These are phyloP conservation scores for Torulaspora quercuum DNA, from an alignment of 805 yeast species.

Conservation along the genomic window DNA sequence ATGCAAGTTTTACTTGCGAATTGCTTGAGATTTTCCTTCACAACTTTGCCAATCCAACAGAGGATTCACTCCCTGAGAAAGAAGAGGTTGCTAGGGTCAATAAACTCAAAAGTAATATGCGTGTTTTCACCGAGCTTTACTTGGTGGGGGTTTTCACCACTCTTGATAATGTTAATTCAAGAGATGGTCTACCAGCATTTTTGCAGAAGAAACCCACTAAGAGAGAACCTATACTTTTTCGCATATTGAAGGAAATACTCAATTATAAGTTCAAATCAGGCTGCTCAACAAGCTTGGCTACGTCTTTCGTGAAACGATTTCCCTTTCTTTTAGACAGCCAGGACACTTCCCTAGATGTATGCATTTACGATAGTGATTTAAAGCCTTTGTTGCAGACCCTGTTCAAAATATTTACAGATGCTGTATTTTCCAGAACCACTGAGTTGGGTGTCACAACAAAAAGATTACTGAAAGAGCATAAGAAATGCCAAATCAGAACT, in stretches of 20 bases:
- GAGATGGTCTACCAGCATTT: conserved; percentile 44
- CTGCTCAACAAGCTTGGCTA: conserved; percentile 39
- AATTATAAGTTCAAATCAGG: conserved; percentile 41
- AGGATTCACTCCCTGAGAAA: conserved; percentile 34
- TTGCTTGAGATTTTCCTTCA: conserved; percentile 44
- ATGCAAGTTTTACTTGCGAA: conserved; percentile 47
- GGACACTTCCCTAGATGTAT: conserved; percentile 24
- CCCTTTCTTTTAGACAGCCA: conserved; percentile 35
- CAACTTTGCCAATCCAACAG: conserved; percentile 39
- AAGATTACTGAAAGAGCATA: conserved; percentile 41
- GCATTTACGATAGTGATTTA: conserved; percentile 31
- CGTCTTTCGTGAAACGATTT: conserved; percentile 50
- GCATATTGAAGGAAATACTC: conserved; percentile 46
- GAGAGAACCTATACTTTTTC: conserved; percentile 41
- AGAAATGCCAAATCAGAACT: conserved; percentile 58
- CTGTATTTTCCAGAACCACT: conserved; percentile 39
- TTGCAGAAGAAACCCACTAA: conserved; percentile 36
- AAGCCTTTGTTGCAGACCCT: conserved; percentile 37
- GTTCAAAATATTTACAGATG: conserved; percentile 43
- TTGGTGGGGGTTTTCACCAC: conserved; percentile 53
- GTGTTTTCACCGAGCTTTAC: conserved; percentile 56
- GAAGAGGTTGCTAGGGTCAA: conserved; percentile 43
- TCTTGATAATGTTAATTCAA: conserved; percentile 41
- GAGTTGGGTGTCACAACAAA: conserved; percentile 38
- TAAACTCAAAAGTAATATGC: conserved; percentile 46